These are phyloP conservation scores for Termitomyces sp. DNA, from an alignment of 768 basidiomycete species.

Conservation along the genomic window DNA sequence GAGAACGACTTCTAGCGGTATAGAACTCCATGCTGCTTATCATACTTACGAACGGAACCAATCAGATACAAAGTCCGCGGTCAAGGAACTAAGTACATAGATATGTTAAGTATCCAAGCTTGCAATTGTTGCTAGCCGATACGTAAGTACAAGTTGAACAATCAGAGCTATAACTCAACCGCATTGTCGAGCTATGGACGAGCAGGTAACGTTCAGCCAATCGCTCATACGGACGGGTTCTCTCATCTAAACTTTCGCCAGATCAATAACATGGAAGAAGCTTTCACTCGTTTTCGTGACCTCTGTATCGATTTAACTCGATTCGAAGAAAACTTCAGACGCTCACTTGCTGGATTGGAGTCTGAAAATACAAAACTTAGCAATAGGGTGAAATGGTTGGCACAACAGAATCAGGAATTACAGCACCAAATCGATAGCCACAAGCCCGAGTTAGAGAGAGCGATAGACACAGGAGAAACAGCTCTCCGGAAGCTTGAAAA, in stretches of 20 bases:
- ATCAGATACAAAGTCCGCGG: constrained; percentile 14
- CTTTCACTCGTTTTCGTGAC: constrained; percentile 11
- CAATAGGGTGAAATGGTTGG: constrained; percentile 21
- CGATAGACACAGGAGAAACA: constrained; percentile 26
- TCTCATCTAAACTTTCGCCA: constrained; percentile 3
- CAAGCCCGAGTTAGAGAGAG: constrained; percentile 24
- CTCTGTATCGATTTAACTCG: constrained; percentile 10
- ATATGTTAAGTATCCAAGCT: neutral
- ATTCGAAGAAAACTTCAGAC: constrained; percentile 10
- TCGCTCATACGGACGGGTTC: neutral
- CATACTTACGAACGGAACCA: constrained; percentile 2
- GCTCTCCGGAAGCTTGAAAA: constrained; percentile 27
- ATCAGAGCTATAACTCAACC: constrained; percentile 6
- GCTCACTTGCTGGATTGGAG: constrained; percentile 33
- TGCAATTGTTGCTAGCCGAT: neutral
- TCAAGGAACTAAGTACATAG: no score
- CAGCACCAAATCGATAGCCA: constrained; percentile 18
- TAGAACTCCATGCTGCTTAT: neutral
- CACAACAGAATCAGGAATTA: constrained; percentile 28
- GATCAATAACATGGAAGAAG: constrained; percentile 9
- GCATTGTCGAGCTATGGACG: constrained; percentile 17
- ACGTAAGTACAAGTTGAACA: neutral
- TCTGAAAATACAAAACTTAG: constrained; percentile 17
- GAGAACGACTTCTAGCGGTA: constrained; percentile 2
- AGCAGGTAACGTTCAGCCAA: constrained; percentile 18